phyloP scores from a whole-genome alignment of 345 rosid genomes.

The Citrus trifoliata region DNA sequence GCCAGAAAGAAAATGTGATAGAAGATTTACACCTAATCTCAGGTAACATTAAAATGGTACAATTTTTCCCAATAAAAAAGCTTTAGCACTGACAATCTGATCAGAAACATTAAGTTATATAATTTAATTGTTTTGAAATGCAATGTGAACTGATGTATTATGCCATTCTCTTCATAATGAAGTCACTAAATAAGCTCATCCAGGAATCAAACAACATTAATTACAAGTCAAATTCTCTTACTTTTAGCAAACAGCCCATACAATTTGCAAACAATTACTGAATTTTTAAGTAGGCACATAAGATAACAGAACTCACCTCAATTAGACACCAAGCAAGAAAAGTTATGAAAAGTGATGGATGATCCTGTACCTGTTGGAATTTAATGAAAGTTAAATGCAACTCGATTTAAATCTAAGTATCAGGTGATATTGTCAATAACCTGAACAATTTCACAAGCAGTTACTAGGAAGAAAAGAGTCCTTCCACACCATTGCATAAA shows the following conservation, averaged over 20 bases:
- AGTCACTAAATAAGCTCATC: background rate
- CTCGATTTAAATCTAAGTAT: background rate
- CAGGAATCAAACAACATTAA: background rate
- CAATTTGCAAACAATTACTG: background rate
- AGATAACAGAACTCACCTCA: conserved; percentile 51
- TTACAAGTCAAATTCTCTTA: background rate
- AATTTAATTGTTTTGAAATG: background rate
- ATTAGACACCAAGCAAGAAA: conserved; percentile 67
- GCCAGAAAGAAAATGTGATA: background rate
- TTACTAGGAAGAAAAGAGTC: conserved; percentile 57
- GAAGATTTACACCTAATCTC: background rate
- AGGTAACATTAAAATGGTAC: background rate
- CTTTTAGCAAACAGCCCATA: background rate
- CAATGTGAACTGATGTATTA: background rate
- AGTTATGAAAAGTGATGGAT: conserved; percentile 64
- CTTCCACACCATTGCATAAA: conserved; percentile 87
- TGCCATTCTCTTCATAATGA: background rate
- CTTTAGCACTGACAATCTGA: background rate
- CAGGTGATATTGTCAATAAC: conserved; percentile 19
- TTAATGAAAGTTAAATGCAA: background rate
- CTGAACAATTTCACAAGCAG: conserved; percentile 53
- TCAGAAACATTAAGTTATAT: background rate
- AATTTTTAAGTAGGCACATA: background rate
- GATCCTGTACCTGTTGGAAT: conserved; percentile 55
- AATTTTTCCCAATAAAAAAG: background rate